Evolutionary conservation across 108 stramenopile species (phyloP).

Genomic region (Cyclotella distinguenda): DNA sequence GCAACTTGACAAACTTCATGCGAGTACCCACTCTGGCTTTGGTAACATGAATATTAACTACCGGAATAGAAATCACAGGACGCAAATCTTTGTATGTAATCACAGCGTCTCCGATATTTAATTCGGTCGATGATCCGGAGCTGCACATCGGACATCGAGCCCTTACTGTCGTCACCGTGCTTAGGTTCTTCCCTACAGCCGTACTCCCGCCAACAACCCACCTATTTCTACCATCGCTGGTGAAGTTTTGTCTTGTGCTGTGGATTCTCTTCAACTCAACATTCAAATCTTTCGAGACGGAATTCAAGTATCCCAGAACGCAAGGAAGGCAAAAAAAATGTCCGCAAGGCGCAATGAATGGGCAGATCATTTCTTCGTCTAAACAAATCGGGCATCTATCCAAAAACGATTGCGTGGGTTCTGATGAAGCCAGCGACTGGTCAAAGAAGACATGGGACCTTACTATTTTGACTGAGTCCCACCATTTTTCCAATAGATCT

Average conservation of each 20-base stretch:
- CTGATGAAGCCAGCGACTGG: not conserved
- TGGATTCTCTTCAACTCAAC: constrained; percentile 19
- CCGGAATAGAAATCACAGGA: constrained; percentile 55
- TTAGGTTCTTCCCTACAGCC: not conserved
- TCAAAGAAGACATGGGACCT: constrained; percentile 28
- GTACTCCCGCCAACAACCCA: constrained; percentile 15
- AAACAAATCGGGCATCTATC: constrained; percentile 79
- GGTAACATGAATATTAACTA: constrained; percentile 10
- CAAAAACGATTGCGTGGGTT: constrained; percentile 13
- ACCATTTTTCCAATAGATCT: constrained; percentile 32
- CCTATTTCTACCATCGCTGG: not conserved
- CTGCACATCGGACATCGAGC: constrained; percentile 45
- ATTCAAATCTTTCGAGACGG: constrained; percentile 38
- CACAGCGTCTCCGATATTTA: constrained; percentile 34
- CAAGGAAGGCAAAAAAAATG: constrained; percentile 77
- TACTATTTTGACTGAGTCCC: constrained; percentile 44
- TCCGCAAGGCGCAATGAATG: constrained; percentile 78
- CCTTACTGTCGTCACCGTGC: constrained; percentile 26
- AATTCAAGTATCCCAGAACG: constrained; percentile 63
- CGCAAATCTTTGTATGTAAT: constrained; percentile 58
- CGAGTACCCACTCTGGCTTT: constrained; percentile 9
- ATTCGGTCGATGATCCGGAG: constrained; percentile 20
- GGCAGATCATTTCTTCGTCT: constrained; percentile 50
- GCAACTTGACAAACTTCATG: constrained; percentile 65
- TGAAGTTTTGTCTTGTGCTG: constrained; percentile 27